Conservation (phyloP, 2,329 filamentous ascomycete genomes). For the Penicillium frequentans region DNA sequence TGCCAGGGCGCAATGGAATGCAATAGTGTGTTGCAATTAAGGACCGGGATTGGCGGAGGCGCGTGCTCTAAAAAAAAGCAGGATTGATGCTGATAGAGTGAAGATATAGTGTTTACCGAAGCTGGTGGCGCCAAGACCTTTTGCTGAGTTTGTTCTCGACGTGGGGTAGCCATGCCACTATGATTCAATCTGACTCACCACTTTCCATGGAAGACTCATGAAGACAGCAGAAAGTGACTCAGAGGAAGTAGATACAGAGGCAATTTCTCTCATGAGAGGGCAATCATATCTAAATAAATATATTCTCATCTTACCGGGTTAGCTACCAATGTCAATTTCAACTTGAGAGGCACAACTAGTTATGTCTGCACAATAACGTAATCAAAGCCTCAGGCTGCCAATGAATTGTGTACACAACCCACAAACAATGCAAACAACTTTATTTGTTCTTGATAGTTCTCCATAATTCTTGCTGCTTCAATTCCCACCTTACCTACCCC, state of each 20-base stretch:
- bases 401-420: neutral
- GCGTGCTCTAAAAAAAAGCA: conserved; percentile 1
- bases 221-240: neutral
- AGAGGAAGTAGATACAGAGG: neutral
- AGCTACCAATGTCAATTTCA: neutral
- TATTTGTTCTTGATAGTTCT: neutral
- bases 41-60: neutral
- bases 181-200: conserved; percentile 22
- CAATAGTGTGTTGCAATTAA: neutral
- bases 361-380: neutral
- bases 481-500: neutral
- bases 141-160: neutral
- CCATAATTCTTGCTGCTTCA: neutral
- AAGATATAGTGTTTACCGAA: conserved; percentile 3
- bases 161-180: neutral
- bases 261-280: neutral
- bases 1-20: neutral
- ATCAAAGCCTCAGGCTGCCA: neutral
- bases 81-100: neutral
- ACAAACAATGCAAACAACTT: neutral
- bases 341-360: neutral
- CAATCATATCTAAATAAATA: neutral
- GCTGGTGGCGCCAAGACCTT: conserved; percentile 12
- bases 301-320: no score
- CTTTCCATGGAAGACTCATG: neutral